Evolutionary conservation across 768 basidiomycete species (phyloP).

Genomic region (button mushroom (Agaricus bisporus)): DNA sequence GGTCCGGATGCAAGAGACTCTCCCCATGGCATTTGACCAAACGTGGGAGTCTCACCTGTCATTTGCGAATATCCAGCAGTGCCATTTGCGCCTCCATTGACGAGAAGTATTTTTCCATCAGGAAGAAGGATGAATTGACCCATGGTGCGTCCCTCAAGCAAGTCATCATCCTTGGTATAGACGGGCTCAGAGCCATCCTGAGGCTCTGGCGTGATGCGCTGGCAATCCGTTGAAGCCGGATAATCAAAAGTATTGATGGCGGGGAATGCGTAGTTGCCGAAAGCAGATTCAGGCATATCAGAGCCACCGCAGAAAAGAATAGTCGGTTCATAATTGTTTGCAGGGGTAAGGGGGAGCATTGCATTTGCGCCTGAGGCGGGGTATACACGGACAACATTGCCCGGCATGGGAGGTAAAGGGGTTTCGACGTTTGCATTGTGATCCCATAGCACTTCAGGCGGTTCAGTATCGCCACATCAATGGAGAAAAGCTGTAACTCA

Average conservation of each 20-base stretch:
- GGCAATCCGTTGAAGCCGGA: constrained; percentile 68
- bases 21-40: constrained; percentile 56
- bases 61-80: constrained; percentile 80
- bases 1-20: constrained; percentile 79
- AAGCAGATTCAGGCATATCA: constrained; percentile 64
- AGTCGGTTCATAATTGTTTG: constrained; percentile 82
- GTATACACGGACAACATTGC: constrained; percentile 72
- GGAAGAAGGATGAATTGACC: constrained; percentile 86
- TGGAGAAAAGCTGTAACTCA: constrained; percentile 26
- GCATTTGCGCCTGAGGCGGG: constrained; percentile 85
- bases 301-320: constrained; percentile 90
- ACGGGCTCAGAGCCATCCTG: constrained; percentile 50
- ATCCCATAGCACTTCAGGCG: constrained; percentile 40
- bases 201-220: constrained; percentile 84
- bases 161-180: constrained; percentile 69
- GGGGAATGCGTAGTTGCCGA: constrained; percentile 74
- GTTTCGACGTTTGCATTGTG: constrained; percentile 51
- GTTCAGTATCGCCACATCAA: neutral
- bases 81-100: constrained; percentile 81
- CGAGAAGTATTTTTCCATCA: constrained; percentile 67
- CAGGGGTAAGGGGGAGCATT: constrained; percentile 88
- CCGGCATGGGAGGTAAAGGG: constrained; percentile 67
- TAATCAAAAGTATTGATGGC: constrained; percentile 67
- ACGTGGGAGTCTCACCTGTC: constrained; percentile 40
- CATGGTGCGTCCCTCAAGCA: constrained; percentile 80